Evolutionary conservation across 176 grass and related monocot genomes (phyloP).

Genomic region (Puya raimondii): DNA sequence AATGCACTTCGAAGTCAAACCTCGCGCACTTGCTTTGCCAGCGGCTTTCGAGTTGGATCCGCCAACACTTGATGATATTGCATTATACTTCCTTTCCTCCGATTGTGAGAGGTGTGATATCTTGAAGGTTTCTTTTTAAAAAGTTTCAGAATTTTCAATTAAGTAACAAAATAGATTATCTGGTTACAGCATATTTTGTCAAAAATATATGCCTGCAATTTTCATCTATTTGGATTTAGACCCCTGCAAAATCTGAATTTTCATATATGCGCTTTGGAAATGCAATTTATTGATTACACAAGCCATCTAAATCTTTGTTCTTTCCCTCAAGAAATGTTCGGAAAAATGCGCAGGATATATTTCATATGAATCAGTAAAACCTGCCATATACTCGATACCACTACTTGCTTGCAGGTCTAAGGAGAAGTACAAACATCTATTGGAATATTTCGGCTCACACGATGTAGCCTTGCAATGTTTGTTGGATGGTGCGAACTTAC

Average conservation of each 20-base stretch:
- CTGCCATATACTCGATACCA: background rate
- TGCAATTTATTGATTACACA: too few relatives aligned
- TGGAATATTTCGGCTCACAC: slow-evolving; percentile 1
- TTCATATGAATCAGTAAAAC: background rate
- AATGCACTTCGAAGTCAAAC: slow-evolving; percentile 1
- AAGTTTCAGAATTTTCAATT: background rate
- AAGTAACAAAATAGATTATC: too few relatives aligned
- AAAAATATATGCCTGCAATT: too few relatives aligned
- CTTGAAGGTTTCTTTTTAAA: background rate
- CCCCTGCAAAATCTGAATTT: too few relatives aligned
- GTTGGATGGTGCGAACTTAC: background rate
- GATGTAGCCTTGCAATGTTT: slow-evolving; percentile 7
- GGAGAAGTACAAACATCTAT: background rate
- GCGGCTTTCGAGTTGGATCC: background rate
- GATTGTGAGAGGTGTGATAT: background rate
- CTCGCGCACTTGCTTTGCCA: background rate
- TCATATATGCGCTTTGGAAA: too few relatives aligned
- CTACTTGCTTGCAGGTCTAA: slow-evolving; percentile 8
- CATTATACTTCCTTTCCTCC: slow-evolving; percentile 3
- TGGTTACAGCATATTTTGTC: too few relatives aligned
- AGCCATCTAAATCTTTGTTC: too few relatives aligned
- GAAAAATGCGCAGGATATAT: background rate
- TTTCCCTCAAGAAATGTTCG: background rate
- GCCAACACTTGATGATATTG: background rate
- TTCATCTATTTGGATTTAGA: too few relatives aligned